phyloP scores from a whole-genome alignment of 208 protist genomes.

The Angomonas deanei region DNA sequence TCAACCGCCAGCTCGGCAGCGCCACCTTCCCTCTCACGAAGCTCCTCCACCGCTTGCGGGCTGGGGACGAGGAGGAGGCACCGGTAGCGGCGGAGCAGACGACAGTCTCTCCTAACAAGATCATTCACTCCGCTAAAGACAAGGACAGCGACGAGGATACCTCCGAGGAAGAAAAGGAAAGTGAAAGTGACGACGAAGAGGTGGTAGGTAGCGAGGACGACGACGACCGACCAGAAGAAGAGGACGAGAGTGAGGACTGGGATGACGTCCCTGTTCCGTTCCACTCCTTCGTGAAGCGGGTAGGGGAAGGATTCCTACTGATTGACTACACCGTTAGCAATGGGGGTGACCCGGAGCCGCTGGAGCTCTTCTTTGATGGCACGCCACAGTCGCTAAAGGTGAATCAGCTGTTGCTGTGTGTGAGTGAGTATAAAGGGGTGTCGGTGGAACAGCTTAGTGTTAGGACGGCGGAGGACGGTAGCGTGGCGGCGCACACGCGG shows the following conservation, averaged over 20 bases:
- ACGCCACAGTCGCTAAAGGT: background rate
- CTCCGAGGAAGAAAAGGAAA: background rate
- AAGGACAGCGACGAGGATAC: constrained; percentile 8
- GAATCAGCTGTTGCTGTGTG: constrained; percentile 13
- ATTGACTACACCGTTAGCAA: constrained; percentile 16
- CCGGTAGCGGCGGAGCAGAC: background rate
- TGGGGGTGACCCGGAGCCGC: background rate
- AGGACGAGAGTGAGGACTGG: background rate
- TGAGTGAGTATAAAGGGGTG: constrained; percentile 12
- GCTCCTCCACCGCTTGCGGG: constrained; percentile 17
- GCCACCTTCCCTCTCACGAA: constrained; percentile 24
- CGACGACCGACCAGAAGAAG: background rate
- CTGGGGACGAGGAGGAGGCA: background rate
- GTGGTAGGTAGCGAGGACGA: background rate
- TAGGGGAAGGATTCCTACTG: constrained; percentile 20
- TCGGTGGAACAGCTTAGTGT: constrained; percentile 5
- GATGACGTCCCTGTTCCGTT: background rate
- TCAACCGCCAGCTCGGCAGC: constrained; percentile 19
- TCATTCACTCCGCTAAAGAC: no score
- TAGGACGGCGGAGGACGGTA: background rate
- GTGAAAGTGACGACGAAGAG: background rate
- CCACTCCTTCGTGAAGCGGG: constrained; percentile 13
- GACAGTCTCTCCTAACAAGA: background rate
- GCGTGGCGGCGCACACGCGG: background rate
- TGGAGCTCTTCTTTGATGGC: constrained; percentile 32